Evolutionary conservation across 257 asterid genomes (phyloP).

Genomic region (Gardenia jasminoides): DNA sequence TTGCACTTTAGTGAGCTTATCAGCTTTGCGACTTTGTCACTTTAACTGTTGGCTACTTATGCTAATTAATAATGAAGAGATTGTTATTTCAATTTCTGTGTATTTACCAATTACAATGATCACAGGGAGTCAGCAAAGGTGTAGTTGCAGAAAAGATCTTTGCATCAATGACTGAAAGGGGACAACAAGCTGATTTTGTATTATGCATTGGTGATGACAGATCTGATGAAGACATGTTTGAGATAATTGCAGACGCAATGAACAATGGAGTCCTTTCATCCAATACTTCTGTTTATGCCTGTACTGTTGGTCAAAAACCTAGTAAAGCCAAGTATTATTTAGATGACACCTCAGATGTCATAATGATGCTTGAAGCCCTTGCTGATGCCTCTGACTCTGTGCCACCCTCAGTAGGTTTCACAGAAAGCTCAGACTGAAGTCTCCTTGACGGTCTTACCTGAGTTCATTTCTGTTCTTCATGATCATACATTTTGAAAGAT

Average conservation of each 20-base stretch:
- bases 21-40: not conserved
- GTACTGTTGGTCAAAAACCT: slow-evolving; percentile 58
- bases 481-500: not conserved
- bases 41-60: not conserved
- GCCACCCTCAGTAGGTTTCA: slow-evolving; percentile 13
- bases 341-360: slow-evolving; percentile 44
- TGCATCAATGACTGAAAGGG: slow-evolving; percentile 34
- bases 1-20: not conserved
- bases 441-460: not conserved
- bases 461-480: not conserved
- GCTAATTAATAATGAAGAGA: not conserved
- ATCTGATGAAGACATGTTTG: slow-evolving; percentile 64
- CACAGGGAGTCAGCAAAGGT: slow-evolving; percentile 58
- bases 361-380: slow-evolving; percentile 43
- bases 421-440: slow-evolving; percentile 21
- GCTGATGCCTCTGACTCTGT: slow-evolving; percentile 25
- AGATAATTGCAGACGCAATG: slow-evolving; percentile 36
- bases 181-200: slow-evolving; percentile 43
- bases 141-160: slow-evolving; percentile 46
- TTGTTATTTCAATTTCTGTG: not conserved
- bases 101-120: not conserved
- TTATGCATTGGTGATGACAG: slow-evolving; percentile 57
- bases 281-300: slow-evolving; percentile 37
- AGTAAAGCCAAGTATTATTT: slow-evolving; percentile 54
- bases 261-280: slow-evolving; percentile 25